These are phyloP conservation scores for Didymosphaeria variabile DNA, from an alignment of 2,329 filamentous ascomycete genomes.

Conservation along the genomic window DNA sequence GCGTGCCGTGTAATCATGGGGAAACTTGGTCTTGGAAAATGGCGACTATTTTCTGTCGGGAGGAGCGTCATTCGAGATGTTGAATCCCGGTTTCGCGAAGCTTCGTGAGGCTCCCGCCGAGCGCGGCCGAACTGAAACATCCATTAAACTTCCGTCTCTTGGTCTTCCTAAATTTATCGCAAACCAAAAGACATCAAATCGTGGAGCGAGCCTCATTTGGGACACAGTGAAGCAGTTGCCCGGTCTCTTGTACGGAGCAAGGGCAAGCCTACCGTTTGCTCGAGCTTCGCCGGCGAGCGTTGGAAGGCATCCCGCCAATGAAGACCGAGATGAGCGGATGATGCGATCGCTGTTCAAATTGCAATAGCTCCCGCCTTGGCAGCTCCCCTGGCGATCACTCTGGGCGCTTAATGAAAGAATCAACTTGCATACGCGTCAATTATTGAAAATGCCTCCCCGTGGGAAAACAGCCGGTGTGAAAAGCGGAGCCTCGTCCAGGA, in stretches of 20 bases:
- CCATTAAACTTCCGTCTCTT: neutral
- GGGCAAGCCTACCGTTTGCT: neutral
- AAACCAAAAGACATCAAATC: neutral
- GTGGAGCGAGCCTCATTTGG: neutral
- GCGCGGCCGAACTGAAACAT: conserved; percentile 11
- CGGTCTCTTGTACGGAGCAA: neutral
- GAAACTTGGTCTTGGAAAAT: conserved; percentile 1
- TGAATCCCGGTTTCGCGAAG: conserved; percentile 1
- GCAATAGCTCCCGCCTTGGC: conserved; percentile 12
- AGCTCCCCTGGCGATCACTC: conserved; percentile 9
- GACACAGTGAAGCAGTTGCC: neutral
- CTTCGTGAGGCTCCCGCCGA: conserved; percentile 7
- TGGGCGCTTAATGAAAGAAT: conserved; percentile 2
- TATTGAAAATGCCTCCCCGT: conserved; percentile 9
- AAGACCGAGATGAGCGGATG: conserved; percentile 13
- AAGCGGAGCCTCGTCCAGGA: conserved; percentile 13
- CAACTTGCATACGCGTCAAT: conserved; percentile 14
- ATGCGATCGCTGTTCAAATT: conserved; percentile 3
- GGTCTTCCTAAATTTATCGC: conserved; percentile 2
- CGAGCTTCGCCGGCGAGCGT: conserved; percentile 2
- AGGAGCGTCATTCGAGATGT: conserved; percentile 5
- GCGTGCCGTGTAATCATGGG: neutral
- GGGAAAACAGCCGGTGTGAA: conserved; percentile 12
- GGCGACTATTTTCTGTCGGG: neutral
- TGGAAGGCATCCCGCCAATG: conserved; percentile 7